Evolutionary conservation across 225 moss, liverwort and hornwort genomes (phyloP).

Genomic region (Takakia lepidozioides): DNA sequence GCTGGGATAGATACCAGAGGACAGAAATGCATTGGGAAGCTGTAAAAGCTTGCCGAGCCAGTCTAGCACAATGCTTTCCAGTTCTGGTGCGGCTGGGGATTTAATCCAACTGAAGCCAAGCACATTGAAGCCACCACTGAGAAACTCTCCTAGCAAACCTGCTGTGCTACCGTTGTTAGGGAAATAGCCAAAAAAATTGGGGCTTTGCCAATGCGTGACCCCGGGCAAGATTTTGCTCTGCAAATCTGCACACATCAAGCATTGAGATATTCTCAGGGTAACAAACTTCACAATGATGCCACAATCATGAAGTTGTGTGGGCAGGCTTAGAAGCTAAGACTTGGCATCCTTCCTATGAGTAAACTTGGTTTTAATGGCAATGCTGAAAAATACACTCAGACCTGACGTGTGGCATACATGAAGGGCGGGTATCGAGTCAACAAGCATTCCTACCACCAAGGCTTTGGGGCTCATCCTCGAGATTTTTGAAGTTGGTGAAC

Average conservation of each 20-base stretch:
- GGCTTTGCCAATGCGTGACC: slow-evolving; percentile 90
- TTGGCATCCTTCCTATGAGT: too few species aligned
- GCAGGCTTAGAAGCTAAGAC: too few species aligned
- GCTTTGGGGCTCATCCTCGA: too few species aligned
- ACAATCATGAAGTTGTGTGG: too few species aligned
- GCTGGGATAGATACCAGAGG: slow-evolving; percentile 25
- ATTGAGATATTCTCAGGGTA: too few species aligned
- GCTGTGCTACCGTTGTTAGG: slow-evolving; percentile 68
- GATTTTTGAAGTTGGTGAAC: too few species aligned
- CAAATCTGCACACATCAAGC: slow-evolving; percentile 29
- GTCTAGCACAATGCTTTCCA: slow-evolving; percentile 73
- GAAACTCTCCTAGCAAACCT: slow-evolving; percentile 67
- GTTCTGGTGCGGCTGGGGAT: slow-evolving; percentile 79
- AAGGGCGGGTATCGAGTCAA: too few species aligned
- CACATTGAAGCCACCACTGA: slow-evolving; percentile 54
- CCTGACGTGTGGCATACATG: too few species aligned
- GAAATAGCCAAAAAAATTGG: slow-evolving; percentile 70
- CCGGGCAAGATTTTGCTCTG: slow-evolving; percentile 52
- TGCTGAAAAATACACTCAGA: too few species aligned
- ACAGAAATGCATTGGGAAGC: slow-evolving; percentile 65
- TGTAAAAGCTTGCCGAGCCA: slow-evolving; percentile 83
- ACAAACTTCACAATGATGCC: too few species aligned
- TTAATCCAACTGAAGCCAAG: slow-evolving; percentile 86
- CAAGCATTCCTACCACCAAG: too few species aligned
- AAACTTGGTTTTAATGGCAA: too few species aligned